These are phyloP conservation scores for Massariosphaeria phaeospora DNA, from an alignment of 495 filamentous ascomycete genomes.

Conservation along the genomic window DNA sequence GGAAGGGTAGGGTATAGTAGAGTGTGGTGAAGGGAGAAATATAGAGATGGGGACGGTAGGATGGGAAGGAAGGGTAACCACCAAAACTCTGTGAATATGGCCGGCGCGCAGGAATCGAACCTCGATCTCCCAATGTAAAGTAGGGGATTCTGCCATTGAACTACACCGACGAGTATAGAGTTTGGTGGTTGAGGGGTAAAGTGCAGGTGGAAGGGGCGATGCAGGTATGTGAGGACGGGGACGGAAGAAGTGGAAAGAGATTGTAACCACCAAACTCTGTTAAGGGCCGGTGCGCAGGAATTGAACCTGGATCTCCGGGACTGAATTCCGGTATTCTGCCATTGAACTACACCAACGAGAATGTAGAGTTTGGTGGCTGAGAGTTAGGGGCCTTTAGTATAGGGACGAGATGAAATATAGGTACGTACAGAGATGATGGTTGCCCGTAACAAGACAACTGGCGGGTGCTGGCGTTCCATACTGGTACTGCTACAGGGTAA, in stretches of 20 bases:
- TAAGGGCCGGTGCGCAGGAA: background rate
- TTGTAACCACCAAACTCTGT: background rate
- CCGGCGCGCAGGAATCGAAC: background rate
- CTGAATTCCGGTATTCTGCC: background rate
- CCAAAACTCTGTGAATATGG: background rate
- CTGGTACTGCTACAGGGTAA: too few relatives aligned
- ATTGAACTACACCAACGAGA: slow-evolving; percentile 1
- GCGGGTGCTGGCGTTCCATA: too few relatives aligned
- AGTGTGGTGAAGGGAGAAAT: too few relatives aligned
- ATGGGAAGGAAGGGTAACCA: too few relatives aligned
- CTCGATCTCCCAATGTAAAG: background rate
- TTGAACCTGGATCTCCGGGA: background rate
- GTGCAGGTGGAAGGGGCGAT: background rate
- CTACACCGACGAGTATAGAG: slow-evolving; percentile 1
- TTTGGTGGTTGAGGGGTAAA: background rate
- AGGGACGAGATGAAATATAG: too few relatives aligned
- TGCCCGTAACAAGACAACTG: too few relatives aligned
- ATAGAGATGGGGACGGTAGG: too few relatives aligned
- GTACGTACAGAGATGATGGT: too few relatives aligned
- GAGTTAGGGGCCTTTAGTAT: too few relatives aligned
- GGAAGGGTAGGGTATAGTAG: too few relatives aligned
- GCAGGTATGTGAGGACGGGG: background rate
- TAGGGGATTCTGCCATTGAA: slow-evolving; percentile 1
- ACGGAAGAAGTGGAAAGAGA: too few relatives aligned
- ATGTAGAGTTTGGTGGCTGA: too few relatives aligned